Conservation (phyloP, 75 land plant species). For the Gnetum montanum region DNA sequence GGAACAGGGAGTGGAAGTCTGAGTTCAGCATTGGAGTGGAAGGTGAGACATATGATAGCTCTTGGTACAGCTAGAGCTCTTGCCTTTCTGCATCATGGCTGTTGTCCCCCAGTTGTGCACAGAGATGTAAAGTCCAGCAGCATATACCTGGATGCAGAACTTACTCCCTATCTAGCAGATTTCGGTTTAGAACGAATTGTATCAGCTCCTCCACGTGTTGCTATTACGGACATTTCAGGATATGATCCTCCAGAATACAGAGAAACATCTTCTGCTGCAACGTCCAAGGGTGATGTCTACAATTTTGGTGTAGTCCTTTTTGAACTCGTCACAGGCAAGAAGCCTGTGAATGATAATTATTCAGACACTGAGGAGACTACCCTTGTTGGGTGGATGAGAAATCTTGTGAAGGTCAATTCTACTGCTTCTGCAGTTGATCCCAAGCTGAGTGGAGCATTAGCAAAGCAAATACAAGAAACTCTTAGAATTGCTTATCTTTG, state of each 20-base stretch:
- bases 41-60: constrained; percentile 44
- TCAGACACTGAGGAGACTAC: constrained; percentile 32
- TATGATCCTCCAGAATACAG: constrained; percentile 47
- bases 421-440: constrained; percentile 46
- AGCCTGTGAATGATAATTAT: constrained; percentile 46
- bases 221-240: constrained; percentile 17
- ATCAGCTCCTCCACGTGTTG: constrained; percentile 10
- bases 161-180: constrained; percentile 55
- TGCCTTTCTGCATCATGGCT: constrained; percentile 67
- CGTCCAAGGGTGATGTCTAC: constrained; percentile 66
- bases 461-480: constrained; percentile 57
- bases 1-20: no score
- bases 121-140: constrained; percentile 63
- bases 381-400: constrained; percentile 68
- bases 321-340: constrained; percentile 65
- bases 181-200: constrained; percentile 40
- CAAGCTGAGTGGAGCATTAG: constrained; percentile 40
- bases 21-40: constrained; percentile 43
- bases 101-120: constrained; percentile 55
- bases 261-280: constrained; percentile 26
- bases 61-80: constrained; percentile 55
- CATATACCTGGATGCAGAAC: constrained; percentile 33
- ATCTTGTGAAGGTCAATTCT: constrained; percentile 35
- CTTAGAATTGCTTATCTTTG: constrained; percentile 74
- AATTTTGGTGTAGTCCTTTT: constrained; percentile 67